A percentile compares a stretch with the other conserved stretches of the same genome.
These are phyloP conservation scores for Penicillium nucicola DNA, from an alignment of 495 filamentous ascomycete genomes.

Conservation along the genomic window DNA sequence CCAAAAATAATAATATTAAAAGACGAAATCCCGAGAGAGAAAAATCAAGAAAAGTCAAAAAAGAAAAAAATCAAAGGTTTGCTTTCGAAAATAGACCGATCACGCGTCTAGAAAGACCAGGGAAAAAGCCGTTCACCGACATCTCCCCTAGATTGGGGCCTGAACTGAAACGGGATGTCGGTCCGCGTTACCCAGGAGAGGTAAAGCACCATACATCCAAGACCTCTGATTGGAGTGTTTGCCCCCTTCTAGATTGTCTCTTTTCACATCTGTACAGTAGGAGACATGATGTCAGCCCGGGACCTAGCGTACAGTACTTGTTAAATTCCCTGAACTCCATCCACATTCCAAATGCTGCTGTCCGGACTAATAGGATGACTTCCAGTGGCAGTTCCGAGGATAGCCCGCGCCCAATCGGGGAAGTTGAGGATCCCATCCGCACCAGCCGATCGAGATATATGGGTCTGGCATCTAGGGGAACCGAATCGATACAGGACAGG, in stretches of 20 bases:
- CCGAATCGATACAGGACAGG: neutral
- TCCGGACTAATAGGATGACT: conserved; percentile 21
- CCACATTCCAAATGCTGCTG: neutral
- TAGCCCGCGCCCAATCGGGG: conserved; percentile 25
- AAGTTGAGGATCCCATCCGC: conserved; percentile 13
- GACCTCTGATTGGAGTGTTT: conserved; percentile 1
- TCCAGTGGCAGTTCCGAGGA: conserved; percentile 10
- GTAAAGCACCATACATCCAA: conserved; percentile 6
- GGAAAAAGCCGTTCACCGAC: conserved; percentile 19
- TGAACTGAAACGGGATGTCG: conserved; percentile 11
- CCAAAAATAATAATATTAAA: neutral
- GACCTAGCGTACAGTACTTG: conserved; percentile 6
- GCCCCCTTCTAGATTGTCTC: neutral
- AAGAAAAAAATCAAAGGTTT: conserved; percentile 12
- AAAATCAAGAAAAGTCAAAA: neutral
- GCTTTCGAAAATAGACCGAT: conserved; percentile 15
- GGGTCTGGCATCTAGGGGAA: neutral
- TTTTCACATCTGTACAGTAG: neutral
- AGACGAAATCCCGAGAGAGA: too few relatives aligned
- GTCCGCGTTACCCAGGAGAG: conserved; percentile 6
- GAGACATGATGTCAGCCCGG: conserved; percentile 1
- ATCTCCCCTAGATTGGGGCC: conserved; percentile 12
- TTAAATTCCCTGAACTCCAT: neutral
- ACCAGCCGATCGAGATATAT: conserved; percentile 24
- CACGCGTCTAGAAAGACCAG: conserved; percentile 10